Base-by-base conservation (phyloP, 2,329 filamentous ascomycete species). In the Pyrenochaeta sp. region DNA sequence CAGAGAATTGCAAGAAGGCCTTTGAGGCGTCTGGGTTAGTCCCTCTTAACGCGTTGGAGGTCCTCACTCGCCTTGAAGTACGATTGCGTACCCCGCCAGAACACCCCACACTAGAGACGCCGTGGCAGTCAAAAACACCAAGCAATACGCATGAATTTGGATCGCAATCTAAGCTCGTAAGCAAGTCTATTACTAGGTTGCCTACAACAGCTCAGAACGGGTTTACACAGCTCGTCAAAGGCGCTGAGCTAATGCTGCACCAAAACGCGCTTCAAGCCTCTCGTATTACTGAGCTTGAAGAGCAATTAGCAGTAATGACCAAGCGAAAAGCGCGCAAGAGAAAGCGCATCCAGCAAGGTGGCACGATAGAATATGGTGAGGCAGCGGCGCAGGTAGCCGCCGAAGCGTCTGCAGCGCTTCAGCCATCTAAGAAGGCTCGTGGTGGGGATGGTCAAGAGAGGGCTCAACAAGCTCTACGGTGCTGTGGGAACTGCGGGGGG, bases 21-120 rank as follows among this genome's bases (percentile, higher is more conserved):
- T 74, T 73, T 60, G 32, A 53, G 53, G 64, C 55, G 49, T 58
- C 67, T 62, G 56, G 71, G 18, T 58, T 75, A 58, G 50, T 72
- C 49, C 68, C 64, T 51, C 64, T 68, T 31, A 43, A 74, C 54
- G 62, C 66, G 45, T 29, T 70, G 45, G 54, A 36, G 36, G 67
- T 73, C 15, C 37, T 75, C 51, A 67, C 52, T 44, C 68, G 66
- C 59, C 64, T 75, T 54, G 57, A 65, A 47, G 49, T 57, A 6
- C 29, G 29, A 9, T 15, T 29, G 18, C 14, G 31, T 36, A 45
- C 50, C 4, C 54, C 44, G 36, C 41, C 42, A 51, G 30, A 15
- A 51, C 32, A 29, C 21, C 43, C 39, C 14, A 23, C 33, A 33
- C 44, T 29, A 54, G 33, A 48, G 27, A 50, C 45, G 20, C 41